These are phyloP conservation scores for Cornus suecica DNA, from an alignment of 148 eudicot species.

Conservation along the genomic window DNA sequence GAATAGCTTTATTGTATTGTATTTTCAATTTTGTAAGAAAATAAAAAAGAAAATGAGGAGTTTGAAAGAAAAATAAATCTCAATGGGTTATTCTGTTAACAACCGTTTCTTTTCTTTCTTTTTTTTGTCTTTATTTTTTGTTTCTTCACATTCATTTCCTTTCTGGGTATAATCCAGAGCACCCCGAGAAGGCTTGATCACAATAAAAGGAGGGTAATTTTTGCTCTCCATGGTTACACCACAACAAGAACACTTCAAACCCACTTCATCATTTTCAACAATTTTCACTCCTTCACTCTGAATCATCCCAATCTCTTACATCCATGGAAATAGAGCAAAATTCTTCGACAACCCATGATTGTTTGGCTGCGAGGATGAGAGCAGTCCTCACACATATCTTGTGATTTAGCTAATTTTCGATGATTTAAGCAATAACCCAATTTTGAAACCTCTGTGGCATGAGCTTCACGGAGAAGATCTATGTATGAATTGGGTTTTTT, in stretches of 20 bases:
- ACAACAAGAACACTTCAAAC: constrained; percentile 68
- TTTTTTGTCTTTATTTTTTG: no score
- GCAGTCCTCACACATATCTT: constrained; percentile 60
- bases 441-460: constrained; percentile 56
- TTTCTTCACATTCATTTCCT: no score
- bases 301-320: constrained; percentile 37
- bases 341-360: constrained; percentile 21
- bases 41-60: no score
- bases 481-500: constrained; percentile 32
- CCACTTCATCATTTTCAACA: constrained; percentile 22
- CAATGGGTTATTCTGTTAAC: no score
- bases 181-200: constrained; percentile 39
- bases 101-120: no score
- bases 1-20: no score
- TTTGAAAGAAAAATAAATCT: no score
- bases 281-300: constrained; percentile 17
- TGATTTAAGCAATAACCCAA: constrained; percentile 66
- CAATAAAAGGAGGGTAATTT: constrained; percentile 20
- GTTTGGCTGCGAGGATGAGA: constrained; percentile 25
- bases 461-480: constrained; percentile 69
- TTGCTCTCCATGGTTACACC: constrained; percentile 29
- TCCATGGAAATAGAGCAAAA: constrained; percentile 30
- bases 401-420: constrained; percentile 46
- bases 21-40: no score
- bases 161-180: constrained; percentile 38